Conservation (phyloP, 768 basidiomycete species). For the Calvatia gigantea region DNA sequence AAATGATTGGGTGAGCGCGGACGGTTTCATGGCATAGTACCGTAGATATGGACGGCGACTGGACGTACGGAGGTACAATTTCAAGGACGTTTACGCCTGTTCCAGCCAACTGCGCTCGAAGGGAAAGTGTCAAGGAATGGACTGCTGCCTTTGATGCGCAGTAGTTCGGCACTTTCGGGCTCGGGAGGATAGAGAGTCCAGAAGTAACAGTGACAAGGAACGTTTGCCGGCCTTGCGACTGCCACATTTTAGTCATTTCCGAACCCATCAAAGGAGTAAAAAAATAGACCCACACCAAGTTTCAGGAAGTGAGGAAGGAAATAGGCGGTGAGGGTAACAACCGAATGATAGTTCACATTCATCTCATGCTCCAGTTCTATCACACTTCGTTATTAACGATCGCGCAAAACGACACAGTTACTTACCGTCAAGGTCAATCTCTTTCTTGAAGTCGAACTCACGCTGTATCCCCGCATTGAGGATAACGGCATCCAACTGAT, state of each 20-base stretch:
- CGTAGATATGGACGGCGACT: background rate
- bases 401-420: conserved; percentile 5
- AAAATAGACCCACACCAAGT: conserved; percentile 36
- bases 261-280: background rate
- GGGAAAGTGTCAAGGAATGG: conserved; percentile 46
- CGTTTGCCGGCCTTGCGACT: conserved; percentile 43
- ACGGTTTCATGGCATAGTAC: background rate
- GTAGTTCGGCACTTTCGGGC: conserved; percentile 42
- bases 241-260: background rate
- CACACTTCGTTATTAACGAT: background rate
- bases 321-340: conserved; percentile 41
- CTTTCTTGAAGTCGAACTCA: conserved; percentile 40
- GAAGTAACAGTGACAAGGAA: conserved; percentile 53
- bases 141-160: conserved; percentile 57
- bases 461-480: conserved; percentile 54
- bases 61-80: conserved; percentile 53
- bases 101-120: conserved; percentile 41
- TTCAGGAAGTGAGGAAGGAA: conserved; percentile 54
- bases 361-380: conserved; percentile 44
- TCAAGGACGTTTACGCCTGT: conserved; percentile 54
- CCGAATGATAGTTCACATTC: conserved; percentile 50
- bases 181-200: conserved; percentile 44
- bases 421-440: conserved; percentile 38
- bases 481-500: conserved; percentile 52
- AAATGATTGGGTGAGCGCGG: background rate